Percentiles rank a stretch among this genome's conserved stretches.
Evolutionary conservation across 495 filamentous ascomycete species (phyloP).

Genomic region (Penicillium salamii): DNA sequence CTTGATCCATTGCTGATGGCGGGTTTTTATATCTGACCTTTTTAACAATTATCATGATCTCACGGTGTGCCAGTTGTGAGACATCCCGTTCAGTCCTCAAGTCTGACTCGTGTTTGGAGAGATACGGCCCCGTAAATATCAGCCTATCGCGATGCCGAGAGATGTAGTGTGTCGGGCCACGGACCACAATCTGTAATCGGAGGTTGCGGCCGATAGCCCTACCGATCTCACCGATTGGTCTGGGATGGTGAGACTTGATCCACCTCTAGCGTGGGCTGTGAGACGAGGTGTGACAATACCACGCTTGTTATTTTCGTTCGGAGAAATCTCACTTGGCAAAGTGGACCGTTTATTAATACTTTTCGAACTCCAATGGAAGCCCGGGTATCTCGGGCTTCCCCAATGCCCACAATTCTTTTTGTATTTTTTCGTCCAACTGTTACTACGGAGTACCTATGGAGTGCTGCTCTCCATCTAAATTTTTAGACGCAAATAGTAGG

Average conservation of each 20-base stretch:
- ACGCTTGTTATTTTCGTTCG: background rate
- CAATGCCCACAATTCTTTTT: too few relatives aligned
- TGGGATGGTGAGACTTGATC: background rate
- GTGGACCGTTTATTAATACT: background rate
- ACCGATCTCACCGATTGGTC: background rate
- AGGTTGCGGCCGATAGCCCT: background rate
- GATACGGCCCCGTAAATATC: background rate
- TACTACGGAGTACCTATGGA: too few relatives aligned
- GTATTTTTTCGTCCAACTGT: too few relatives aligned
- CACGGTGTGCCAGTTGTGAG: background rate
- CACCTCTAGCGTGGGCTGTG: background rate
- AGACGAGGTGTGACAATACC: background rate
- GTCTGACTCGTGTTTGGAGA: background rate
- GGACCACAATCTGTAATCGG: background rate
- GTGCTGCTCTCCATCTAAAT: too few relatives aligned
- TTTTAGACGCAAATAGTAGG: background rate
- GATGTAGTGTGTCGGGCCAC: background rate
- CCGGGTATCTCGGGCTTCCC: too few relatives aligned
- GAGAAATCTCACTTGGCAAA: background rate
- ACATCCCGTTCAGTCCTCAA: background rate
- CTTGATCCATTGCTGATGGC: background rate
- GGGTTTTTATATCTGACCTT: background rate
- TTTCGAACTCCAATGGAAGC: background rate
- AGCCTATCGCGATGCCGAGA: constrained; percentile 2
- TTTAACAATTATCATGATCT: background rate